Evolutionary conservation across 2,329 filamentous ascomycete genomes (phyloP), one percentile per base, ranked within the genome.

Genomic region (Fusarium beomiforme): DNA sequence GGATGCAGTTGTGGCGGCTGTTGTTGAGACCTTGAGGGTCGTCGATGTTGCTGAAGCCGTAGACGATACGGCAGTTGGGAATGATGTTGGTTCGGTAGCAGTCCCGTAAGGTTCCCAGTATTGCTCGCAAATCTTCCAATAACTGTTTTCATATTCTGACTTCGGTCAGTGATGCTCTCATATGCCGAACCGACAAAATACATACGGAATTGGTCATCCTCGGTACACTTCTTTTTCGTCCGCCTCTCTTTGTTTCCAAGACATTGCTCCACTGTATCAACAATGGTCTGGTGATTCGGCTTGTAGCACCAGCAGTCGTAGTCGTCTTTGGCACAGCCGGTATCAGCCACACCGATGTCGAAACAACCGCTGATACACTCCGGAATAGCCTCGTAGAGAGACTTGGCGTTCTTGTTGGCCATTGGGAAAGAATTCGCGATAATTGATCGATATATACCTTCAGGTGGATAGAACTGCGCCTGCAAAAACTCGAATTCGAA

Each of bases 51-150:
- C 26, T 19, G 58, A 54, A 12, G 54, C 49, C 17, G 46, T 62
- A 8, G 64, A 39, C 4, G 57, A 26, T 13, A 59, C 49, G 10
- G 64, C 14, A 24, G 63, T 70, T 26, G 70, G 43, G n/a, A 26
- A 67, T 26, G 63, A 59, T 4, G 65, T 57, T 16, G 74, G 74
- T n/a, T 76, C 69, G 14, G 53, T 63, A 4, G 74, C 74, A 5
- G 74, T 76, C 14, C 74, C 74, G 8, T 72, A 73, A 8, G 63
- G 49, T 42, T 76, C 74, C 74, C 74, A 76, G 8, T 76, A 76
- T 36, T 76, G 67, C 47, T 76, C 67, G 8, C 74, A 76, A 29
- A 76, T 76, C 49, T 71, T 74, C 74, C 74, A 76, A n/a, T 76
- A 76, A 16, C 72, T 75, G 17, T 76, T 73, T 43, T 76, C 72